Base-by-base conservation (phyloP, 805 yeast genomes). In the Myxozyma neglecta region DNA sequence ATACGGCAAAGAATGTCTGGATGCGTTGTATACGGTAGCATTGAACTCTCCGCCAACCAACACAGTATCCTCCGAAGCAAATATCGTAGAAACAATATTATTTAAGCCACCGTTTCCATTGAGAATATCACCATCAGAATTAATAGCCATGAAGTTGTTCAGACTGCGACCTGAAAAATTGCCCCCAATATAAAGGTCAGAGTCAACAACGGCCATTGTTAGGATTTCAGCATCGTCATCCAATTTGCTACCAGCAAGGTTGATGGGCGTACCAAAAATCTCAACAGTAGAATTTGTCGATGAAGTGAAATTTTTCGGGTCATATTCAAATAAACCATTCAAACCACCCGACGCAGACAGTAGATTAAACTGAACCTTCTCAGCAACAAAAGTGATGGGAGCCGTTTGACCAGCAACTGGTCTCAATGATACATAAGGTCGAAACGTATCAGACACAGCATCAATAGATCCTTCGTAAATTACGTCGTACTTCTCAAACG, bases 241-340 rank as follows among this genome's bases (percentile, higher is more conserved):
- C 5, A 81, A 58, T 1, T 67, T 51, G 3, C 75, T 65, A n/a
- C 79, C 77, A 7, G 61, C 76, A 68, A 24, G 71, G 65, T 66
- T 75, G 46, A 86, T 64, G 1, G 83, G 70, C 0, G 88, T 79
- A 65, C 83, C 79, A 0, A 85, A 84, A 45, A 85, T 75, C 8
- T 75, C 67, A 5, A 55, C 32, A 60, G 70, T 66, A 9, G 74
- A 68, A 45, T 71, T 67, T 13, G 73, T 70, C 11, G 69, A 64
- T 4, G 71, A 53, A 9, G 87, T 76, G 72, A 88, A 90, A 72
- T 91, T 91, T 1, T 82, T 74, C 42, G 85, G 75, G 0, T 90
- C 85, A 73, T 87, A 94, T 75, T 93, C 97, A 70, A 93, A 90
- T 20, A 93, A 69, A 9, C 96, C 96, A 72, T 89, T 88, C 54